Conservation (phyloP, 768 basidiomycete genomes). For the Lentinula edodes region DNA sequence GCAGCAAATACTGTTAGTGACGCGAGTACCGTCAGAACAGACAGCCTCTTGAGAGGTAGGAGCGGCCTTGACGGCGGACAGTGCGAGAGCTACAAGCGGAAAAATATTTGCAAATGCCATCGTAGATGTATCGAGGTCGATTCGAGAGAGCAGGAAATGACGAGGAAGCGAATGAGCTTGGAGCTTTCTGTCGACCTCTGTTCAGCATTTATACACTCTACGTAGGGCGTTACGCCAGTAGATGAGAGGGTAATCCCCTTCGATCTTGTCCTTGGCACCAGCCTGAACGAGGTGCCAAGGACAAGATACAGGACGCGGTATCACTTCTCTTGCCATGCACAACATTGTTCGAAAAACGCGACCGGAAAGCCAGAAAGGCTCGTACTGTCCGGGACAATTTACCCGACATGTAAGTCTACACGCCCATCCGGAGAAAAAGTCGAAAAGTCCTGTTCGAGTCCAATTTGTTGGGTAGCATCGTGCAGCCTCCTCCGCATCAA, state of each 20-base stretch:
- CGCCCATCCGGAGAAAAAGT: not conserved
- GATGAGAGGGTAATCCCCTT: not conserved
- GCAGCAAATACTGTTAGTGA: not conserved
- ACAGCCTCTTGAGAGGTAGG: not conserved
- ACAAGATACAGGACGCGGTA: not conserved
- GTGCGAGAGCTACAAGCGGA: not conserved
- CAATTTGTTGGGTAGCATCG: not conserved
- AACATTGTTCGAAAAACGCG: too few relatives aligned
- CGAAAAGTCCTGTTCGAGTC: not conserved
- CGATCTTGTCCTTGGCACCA: too few relatives aligned
- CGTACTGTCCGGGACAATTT: not conserved
- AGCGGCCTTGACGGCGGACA: not conserved
- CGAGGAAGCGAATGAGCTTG: not conserved
- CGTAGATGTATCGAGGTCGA: conserved; percentile 16
- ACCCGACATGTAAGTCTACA: not conserved
- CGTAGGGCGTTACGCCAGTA: not conserved
- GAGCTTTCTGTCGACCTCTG: not conserved
- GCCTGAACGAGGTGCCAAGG: not conserved
- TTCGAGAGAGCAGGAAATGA: not conserved
- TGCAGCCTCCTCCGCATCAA: not conserved
- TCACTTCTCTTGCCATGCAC: not conserved
- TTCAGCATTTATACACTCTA: not conserved
- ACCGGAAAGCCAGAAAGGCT: not conserved
- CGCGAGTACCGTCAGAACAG: conserved; percentile 1
- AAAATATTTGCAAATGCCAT: not conserved